A percentile compares a stretch with the other conserved stretches of the same genome.
Evolutionary conservation across 306 rosid genomes (phyloP).

Genomic region (Mimosa bimucronata): DNA sequence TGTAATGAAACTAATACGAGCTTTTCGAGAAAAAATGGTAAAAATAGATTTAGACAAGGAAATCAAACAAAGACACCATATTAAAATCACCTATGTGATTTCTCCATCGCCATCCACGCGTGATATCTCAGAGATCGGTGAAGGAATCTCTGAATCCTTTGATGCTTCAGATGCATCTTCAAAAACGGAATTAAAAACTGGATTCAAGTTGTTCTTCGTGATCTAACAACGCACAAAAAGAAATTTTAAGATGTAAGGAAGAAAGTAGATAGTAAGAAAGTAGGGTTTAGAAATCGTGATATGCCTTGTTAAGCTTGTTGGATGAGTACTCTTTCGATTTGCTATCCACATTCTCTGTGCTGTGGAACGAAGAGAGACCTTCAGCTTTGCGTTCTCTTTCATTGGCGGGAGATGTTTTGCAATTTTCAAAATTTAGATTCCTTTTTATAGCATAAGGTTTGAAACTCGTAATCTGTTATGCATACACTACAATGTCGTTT

Average conservation of each 20-base stretch:
- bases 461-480: no score
- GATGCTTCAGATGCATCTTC: conserved; percentile 30
- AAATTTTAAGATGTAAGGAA: not conserved
- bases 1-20: not conserved
- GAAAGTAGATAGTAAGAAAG: not conserved
- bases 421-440: not conserved
- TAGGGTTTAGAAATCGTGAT: not conserved
- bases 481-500: no score
- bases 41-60: not conserved
- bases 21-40: no score
- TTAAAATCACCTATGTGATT: conserved; percentile 19
- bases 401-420: conserved; percentile 9
- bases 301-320: conserved; percentile 10
- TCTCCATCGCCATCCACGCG: conserved; percentile 27
- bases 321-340: conserved; percentile 29
- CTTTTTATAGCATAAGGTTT: no score
- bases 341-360: conserved; percentile 1
- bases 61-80: not conserved
- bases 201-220: conserved; percentile 38
- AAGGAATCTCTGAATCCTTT: not conserved
- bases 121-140: conserved; percentile 30
- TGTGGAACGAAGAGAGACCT: not conserved
- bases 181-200: conserved; percentile 24
- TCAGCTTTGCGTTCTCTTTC: conserved; percentile 7
- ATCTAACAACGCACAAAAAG: conserved; percentile 34